These are phyloP conservation scores for Cicer cuneatum DNA, from an alignment of 306 rosid species.

Conservation along the genomic window DNA sequence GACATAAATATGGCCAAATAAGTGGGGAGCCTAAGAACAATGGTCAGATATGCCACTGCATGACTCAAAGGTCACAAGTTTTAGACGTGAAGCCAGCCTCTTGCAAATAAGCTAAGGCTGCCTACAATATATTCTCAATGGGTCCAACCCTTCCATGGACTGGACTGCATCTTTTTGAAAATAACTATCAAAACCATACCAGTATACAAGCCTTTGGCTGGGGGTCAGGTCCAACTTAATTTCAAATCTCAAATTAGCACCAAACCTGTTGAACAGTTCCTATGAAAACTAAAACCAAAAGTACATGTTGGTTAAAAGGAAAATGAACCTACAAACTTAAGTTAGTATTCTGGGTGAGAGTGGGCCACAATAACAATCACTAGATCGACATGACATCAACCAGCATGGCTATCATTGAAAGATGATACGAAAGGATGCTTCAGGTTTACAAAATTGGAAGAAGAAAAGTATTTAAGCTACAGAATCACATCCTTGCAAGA, in stretches of 20 bases:
- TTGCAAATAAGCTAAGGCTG: not conserved
- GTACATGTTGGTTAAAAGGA: not conserved
- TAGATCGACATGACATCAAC: conserved; percentile 16
- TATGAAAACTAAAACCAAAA: conserved; percentile 22
- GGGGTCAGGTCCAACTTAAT: not conserved
- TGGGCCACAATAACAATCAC: conserved; percentile 7
- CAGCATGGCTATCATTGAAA: conserved; percentile 7
- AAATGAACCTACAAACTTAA: conserved; percentile 17
- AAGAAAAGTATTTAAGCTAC: conserved; percentile 21
- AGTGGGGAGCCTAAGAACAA: not conserved
- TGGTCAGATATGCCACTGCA: not conserved
- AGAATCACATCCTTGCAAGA: conserved; percentile 35
- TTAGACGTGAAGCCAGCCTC: not conserved
- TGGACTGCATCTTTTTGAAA: not conserved
- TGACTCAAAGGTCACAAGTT: not conserved
- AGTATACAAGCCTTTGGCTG: conserved; percentile 18
- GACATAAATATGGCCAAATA: not conserved
- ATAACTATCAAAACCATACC: not conserved
- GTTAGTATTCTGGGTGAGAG: conserved; percentile 8
- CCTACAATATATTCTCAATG: not conserved
- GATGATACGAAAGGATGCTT: conserved; percentile 4
- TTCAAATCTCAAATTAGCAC: conserved; percentile 23
- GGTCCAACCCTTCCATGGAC: not conserved
- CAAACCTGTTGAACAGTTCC: not conserved
- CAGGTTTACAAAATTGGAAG: conserved; percentile 10